Percentiles rank a stretch among this genome's conserved stretches.
Evolutionary conservation across 2,329 filamentous ascomycete genomes (phyloP).

Genomic region (Trematosphaeria pertusa): DNA sequence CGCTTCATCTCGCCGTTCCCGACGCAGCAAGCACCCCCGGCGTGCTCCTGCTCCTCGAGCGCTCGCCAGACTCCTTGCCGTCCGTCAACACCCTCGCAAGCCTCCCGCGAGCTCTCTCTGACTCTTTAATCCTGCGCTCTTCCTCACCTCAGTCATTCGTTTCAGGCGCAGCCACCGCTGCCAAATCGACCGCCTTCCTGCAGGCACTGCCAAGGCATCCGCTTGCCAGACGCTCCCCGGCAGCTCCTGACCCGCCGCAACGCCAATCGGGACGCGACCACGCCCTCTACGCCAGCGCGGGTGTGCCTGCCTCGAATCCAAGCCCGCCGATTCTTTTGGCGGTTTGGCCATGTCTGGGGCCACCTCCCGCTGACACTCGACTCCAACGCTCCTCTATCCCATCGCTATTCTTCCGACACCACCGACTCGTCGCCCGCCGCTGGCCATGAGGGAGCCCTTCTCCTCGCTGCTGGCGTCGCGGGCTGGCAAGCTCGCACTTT

Average conservation of each 20-base stretch:
- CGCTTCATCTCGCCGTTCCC: no score
- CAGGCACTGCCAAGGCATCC: constrained; percentile 11
- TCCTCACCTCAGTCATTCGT: constrained; percentile 50
- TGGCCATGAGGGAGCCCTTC: constrained; percentile 46
- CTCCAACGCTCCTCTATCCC: constrained; percentile 12
- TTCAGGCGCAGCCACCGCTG: constrained; percentile 30
- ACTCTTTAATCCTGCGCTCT: constrained; percentile 17
- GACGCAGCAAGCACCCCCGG: not conserved
- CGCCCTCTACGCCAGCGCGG: constrained; percentile 11
- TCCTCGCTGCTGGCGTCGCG: constrained; percentile 47
- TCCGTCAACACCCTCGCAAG: no score
- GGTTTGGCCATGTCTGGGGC: constrained; percentile 19
- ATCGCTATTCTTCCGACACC: constrained; percentile 29
- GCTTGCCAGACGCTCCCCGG: constrained; percentile 22
- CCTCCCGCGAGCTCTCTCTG: constrained; percentile 20
- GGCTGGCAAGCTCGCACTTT: constrained; percentile 46
- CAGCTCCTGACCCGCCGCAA: constrained; percentile 25
- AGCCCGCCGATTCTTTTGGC: constrained; percentile 15
- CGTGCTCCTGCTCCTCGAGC: not conserved
- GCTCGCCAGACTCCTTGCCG: constrained; percentile 14
- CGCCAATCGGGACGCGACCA: constrained; percentile 22
- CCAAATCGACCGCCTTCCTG: constrained; percentile 22
- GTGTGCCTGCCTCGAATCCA: constrained; percentile 11
- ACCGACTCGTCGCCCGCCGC: constrained; percentile 28
- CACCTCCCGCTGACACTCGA: constrained; percentile 19